These are phyloP conservation scores for Mycena capillaripes DNA, from an alignment of 768 basidiomycete genomes.

Conservation along the genomic window DNA sequence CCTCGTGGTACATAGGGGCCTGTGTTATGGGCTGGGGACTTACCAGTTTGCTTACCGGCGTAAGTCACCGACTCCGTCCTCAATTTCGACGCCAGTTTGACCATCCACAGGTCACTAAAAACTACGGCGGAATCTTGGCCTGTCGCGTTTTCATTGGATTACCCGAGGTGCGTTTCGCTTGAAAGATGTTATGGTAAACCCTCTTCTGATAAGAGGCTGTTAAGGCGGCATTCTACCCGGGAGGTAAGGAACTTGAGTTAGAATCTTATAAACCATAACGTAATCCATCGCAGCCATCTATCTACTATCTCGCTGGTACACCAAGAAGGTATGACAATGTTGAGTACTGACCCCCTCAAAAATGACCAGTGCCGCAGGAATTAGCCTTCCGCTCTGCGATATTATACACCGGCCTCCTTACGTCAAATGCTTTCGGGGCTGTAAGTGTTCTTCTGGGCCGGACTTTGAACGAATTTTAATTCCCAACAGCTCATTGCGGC, in stretches of 20 bases:
- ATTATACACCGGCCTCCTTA: conserved; percentile 70
- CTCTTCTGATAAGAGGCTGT: not conserved
- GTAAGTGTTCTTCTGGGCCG: conserved; percentile 51
- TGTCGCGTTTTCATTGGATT: conserved; percentile 76
- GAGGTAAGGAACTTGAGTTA: conserved; percentile 51
- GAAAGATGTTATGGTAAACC: not conserved
- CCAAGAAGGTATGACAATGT: conserved; percentile 60
- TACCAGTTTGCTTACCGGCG: conserved; percentile 74
- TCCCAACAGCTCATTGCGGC: conserved; percentile 74
- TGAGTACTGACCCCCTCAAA: not conserved
- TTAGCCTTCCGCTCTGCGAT: conserved; percentile 75
- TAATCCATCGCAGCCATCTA: conserved; percentile 46
- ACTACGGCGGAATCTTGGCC: conserved; percentile 67
- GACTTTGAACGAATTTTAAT: not conserved
- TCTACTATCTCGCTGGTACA: conserved; percentile 68
- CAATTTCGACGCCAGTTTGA: not conserved
- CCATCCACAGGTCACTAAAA: conserved; percentile 61
- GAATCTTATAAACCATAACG: not conserved
- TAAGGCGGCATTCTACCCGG: conserved; percentile 77
- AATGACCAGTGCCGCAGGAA: conserved; percentile 55
- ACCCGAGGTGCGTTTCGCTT: conserved; percentile 59
- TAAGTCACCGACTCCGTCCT: conserved; percentile 41
- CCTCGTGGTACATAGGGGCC: conserved; percentile 71
- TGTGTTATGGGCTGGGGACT: conserved; percentile 76
- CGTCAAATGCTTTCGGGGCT: conserved; percentile 78